Base-by-base conservation (phyloP, 2,329 filamentous ascomycete species). In the Tolypocladium capitatum region DNA sequence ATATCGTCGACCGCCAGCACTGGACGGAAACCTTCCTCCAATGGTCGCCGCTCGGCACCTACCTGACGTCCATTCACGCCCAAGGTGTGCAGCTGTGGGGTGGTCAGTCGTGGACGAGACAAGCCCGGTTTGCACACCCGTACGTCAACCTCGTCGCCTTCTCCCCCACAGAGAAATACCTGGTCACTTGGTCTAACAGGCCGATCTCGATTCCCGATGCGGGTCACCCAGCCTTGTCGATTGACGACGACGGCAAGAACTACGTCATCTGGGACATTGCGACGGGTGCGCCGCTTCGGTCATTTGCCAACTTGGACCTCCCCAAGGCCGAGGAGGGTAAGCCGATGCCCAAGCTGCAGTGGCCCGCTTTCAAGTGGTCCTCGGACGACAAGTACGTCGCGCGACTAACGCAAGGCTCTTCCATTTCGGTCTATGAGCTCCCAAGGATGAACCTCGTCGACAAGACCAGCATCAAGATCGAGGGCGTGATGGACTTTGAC, bases 341-440 rank as follows among this genome's bases (percentile, higher is more conserved):
- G 75, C 67, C 68, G 40, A 68, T 69, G 13, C 87, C 89, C 68
- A 96, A 96, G 78, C 81, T 94, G 58, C 86, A 92, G 62, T 98
- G 92, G 92, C 92, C 92, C 24, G 90, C 91, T 2, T 98, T 98
- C 81, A 98, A 98, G 73, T 98, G 92, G 92, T 97, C 92, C 30
- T 75, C 92, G 3, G 92, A 98, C 63, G 89, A 96, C 70, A 92
- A 94, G 68, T 98, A 95, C 65, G 90, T 97, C 52, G 92, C 92
- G 21, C 83, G 92, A 53, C 81, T 97, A 73, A 88, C 82, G 52
- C 89, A 88, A 55, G 86, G 85, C 55, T 80, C 89, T 56, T 88
- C 86, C 48, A 94, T 98, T 61, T 92, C 87, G 46, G 80, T 95
- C 59, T 95, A 94, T 66, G 88, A 95, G 66, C 72, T 89, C 14